Evolutionary conservation across 1,284 basidiomycete genomes (phyloP).

Genomic region (Moniliophthora roreri): DNA sequence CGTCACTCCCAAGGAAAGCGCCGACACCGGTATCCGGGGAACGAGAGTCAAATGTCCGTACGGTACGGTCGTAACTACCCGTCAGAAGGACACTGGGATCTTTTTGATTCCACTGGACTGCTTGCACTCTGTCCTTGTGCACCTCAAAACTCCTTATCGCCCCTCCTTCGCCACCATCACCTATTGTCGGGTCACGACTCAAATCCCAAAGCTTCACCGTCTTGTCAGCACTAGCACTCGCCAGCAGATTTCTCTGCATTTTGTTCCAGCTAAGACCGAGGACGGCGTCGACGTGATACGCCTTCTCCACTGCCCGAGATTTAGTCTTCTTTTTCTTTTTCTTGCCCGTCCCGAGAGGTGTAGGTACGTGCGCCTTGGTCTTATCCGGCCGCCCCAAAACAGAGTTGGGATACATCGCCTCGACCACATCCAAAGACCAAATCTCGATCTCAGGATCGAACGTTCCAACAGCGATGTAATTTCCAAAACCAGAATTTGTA

Average conservation of each 20-base stretch:
- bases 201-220: slow-evolving; percentile 99
- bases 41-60: slow-evolving; percentile 90
- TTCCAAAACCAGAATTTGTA: slow-evolving; percentile 57
- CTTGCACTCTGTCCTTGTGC: slow-evolving; percentile 97
- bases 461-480: slow-evolving; percentile 95
- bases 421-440: slow-evolving; percentile 94
- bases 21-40: slow-evolving; percentile 80
- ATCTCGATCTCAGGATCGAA: slow-evolving; percentile 99
- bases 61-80: slow-evolving; percentile 92
- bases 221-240: slow-evolving; percentile 90
- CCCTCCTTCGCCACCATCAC: slow-evolving; percentile 50
- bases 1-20: slow-evolving; percentile 83
- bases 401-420: slow-evolving; percentile 92
- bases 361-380: slow-evolving; percentile 77
- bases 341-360: slow-evolving; percentile 83
- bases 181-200: slow-evolving; percentile 61
- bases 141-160: slow-evolving; percentile 86
- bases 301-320: slow-evolving; percentile 62
- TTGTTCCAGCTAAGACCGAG: slow-evolving; percentile 93
- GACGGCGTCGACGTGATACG: slow-evolving; percentile 93
- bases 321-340: slow-evolving; percentile 93
- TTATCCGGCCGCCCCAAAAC: slow-evolving; percentile 89
- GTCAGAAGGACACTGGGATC: slow-evolving; percentile 89
- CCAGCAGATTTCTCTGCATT: slow-evolving; percentile 85
- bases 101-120: slow-evolving; percentile 91